Conservation (phyloP, 371 early-diverging fungal genomes). For the Rhizopus microsporus region DNA sequence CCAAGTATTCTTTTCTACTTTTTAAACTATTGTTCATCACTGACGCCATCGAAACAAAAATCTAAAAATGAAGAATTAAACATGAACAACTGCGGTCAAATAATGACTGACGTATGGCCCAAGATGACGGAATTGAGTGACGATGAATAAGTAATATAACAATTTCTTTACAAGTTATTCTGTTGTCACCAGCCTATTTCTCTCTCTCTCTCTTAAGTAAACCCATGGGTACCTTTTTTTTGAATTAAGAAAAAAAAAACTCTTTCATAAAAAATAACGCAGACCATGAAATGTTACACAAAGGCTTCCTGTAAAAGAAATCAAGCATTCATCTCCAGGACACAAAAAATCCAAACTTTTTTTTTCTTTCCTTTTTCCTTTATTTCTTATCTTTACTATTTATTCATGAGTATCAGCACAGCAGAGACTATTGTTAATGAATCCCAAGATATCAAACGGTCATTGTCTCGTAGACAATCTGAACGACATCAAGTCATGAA, state of each 20-base stretch:
- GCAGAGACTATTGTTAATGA: background rate
- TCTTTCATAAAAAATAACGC: too few relatives aligned
- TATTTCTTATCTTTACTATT: background rate
- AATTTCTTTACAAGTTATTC: too few relatives aligned
- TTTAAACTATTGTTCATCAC: too few relatives aligned
- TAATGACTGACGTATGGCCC: too few relatives aligned
- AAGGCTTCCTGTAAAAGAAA: constrained; percentile 7
- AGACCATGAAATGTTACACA: constrained; percentile 3
- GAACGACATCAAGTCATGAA: constrained; percentile 41
- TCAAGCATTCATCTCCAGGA: constrained; percentile 2
- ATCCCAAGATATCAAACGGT: constrained; percentile 23
- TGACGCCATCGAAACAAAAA: too few relatives aligned
- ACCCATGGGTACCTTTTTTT: background rate
- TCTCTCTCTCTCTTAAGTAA: background rate
- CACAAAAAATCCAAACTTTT: background rate
- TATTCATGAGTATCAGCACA: constrained; percentile 2
- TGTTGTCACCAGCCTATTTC: background rate
- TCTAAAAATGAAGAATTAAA: too few relatives aligned
- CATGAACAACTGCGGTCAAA: too few relatives aligned
- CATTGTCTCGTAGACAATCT: constrained; percentile 27
- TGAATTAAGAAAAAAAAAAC: background rate
- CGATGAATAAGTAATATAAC: too few relatives aligned
- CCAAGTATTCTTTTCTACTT: too few relatives aligned
- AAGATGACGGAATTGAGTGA: too few relatives aligned
- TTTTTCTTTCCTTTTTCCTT: constrained; percentile 8